Base-by-base conservation (phyloP, 2,329 filamentous ascomycete species). In the Pseudocercospora fijiensis region DNA sequence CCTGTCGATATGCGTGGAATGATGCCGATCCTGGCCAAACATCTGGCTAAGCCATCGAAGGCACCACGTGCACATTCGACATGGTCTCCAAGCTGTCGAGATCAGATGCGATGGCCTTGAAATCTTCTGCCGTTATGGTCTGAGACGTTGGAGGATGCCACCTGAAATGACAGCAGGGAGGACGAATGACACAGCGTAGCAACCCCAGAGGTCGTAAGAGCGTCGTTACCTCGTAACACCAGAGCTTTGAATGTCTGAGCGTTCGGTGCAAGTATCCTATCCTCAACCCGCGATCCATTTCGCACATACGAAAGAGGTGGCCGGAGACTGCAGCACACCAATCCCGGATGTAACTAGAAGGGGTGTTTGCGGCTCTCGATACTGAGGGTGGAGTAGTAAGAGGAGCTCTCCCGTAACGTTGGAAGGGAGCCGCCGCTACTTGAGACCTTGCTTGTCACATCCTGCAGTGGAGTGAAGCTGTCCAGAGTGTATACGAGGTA, bases 141-240 rank as follows among this genome's bases (percentile, higher is more conserved):
- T n/a, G 65, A 60, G 45, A 71, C 70, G 13, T 61, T 66, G 9
- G 65, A 66, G n/a, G 6, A 74, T 37, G 10, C 74, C 75, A 5
- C 77, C 76, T 26, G 68, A 69, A 56, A 83, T 73, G 20, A 82
- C 74, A 4, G 83, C 72, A 0, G 78, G 79, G 0, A 83, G 73
- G 79, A 78, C 58, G 74, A 78, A 3, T 75, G 65, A 2, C 69
- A 60, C 3, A 83, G 67, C 18, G 73, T 74, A 0, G 66, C 49
- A 0, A 77, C 75, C 1, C 73, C 79, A 1, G 61, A 28, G 0
- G 74, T 11, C 0, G 80, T 81, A 5, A 82, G 49, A 0, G 73
- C 76, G 4, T 78, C 72, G 11, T 77, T 76, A 1, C 65, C 68
- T 2, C 69, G 66, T 11, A 83, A 60, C 0, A 83, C 68, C 5